A percentile compares a stretch with the other conserved stretches of the same genome.
Evolutionary conservation across 2,329 filamentous ascomycete genomes (phyloP).

Genomic region (Colletotrichum higginsianum): DNA sequence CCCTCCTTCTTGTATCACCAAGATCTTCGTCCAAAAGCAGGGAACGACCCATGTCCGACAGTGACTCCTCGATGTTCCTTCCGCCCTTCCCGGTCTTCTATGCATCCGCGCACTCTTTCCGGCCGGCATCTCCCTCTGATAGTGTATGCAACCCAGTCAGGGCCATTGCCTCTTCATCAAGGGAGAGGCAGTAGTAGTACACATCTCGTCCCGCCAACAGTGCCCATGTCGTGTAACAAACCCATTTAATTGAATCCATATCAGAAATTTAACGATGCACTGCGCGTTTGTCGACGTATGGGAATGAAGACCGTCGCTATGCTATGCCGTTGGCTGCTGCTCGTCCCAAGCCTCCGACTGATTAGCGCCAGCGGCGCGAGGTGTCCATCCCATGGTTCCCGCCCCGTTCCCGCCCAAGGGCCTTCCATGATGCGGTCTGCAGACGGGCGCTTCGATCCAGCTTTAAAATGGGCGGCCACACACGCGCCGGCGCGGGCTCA

Average conservation of each 20-base stretch:
- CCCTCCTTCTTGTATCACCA: conserved; percentile 5
- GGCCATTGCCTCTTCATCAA: conserved; percentile 7
- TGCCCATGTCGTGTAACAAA: conserved; percentile 29
- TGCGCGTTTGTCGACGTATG: not conserved
- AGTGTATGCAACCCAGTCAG: conserved; percentile 17
- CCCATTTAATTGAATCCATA: conserved; percentile 10
- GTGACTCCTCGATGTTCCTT: conserved; percentile 11
- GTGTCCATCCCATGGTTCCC: conserved; percentile 38
- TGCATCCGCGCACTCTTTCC: not conserved
- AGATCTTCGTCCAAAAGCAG: conserved; percentile 20
- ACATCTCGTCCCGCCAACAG: conserved; percentile 28
- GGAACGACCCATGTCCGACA: conserved; percentile 24
- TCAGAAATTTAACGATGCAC: conserved; percentile 5
- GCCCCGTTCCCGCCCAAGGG: conserved; percentile 38
- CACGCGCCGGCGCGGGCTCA: conserved; percentile 23
- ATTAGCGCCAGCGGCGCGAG: conserved; percentile 34
- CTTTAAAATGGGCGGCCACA: conserved; percentile 26
- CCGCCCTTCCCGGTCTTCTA: conserved; percentile 15
- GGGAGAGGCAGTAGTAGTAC: conserved; percentile 11
- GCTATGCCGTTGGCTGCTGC: conserved; percentile 10
- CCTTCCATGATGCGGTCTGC: conserved; percentile 37
- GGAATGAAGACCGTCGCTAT: not conserved
- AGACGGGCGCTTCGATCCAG: conserved; percentile 21
- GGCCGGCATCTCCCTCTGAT: conserved; percentile 17
- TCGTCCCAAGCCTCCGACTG: conserved; percentile 32